These are phyloP conservation scores for Trichophyton schoenleinii DNA, from an alignment of 2,329 filamentous ascomycete species.

Conservation along the genomic window DNA sequence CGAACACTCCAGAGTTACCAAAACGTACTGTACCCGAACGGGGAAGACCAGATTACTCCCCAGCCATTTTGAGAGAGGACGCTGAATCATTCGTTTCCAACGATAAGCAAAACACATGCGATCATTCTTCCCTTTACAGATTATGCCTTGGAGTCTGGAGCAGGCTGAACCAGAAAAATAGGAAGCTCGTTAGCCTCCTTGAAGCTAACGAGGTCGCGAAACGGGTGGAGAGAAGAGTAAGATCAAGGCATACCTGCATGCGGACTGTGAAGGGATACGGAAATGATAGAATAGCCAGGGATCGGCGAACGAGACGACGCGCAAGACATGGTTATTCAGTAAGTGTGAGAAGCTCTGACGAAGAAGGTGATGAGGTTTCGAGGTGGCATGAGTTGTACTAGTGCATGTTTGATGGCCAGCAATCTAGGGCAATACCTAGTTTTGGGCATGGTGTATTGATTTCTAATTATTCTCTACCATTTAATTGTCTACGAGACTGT, in stretches of 20 bases:
- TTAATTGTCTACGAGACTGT: background rate
- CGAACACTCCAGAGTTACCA: slow-evolving; percentile 5
- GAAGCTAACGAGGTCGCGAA: slow-evolving; percentile 52
- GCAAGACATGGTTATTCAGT: too few relatives aligned
- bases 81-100: background rate
- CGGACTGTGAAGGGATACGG: too few relatives aligned
- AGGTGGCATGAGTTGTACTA: background rate
- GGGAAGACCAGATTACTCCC: background rate
- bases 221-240: slow-evolving; percentile 24
- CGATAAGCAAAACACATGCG: background rate
- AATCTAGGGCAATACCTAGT: too few relatives aligned
- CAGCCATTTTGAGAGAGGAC: background rate
- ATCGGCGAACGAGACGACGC: too few relatives aligned
- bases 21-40: background rate
- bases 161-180: slow-evolving; percentile 25
- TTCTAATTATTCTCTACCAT: background rate
- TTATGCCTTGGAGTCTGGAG: background rate
- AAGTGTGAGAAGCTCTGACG: background rate
- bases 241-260: background rate
- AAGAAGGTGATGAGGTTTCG: background rate
- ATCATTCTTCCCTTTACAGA: background rate
- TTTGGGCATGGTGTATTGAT: too few relatives aligned
- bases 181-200: slow-evolving; percentile 43
- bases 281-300: too few relatives aligned
- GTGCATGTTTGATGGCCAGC: background rate